These are phyloP conservation scores for Cytospora mali DNA, from an alignment of 2,329 filamentous ascomycete genomes.

Conservation along the genomic window DNA sequence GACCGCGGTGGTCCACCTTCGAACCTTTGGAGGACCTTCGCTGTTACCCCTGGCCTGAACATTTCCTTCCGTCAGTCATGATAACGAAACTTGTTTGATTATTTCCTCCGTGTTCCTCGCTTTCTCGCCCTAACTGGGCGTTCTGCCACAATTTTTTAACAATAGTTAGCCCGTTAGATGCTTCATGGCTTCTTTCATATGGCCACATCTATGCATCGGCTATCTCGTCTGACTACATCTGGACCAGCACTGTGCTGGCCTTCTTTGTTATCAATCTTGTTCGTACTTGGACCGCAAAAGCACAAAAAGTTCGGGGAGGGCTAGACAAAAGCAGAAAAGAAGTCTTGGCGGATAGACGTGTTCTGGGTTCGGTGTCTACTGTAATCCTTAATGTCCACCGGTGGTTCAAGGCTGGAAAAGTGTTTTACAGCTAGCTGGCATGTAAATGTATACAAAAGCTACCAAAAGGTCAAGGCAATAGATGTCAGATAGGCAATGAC, in stretches of 20 bases:
- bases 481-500: background rate
- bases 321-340: slow-evolving; percentile 17
- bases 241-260: background rate
- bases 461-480: background rate
- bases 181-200: background rate
- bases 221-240: background rate
- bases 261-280: background rate
- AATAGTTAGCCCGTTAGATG: background rate
- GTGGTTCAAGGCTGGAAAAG: background rate
- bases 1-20: slow-evolving; percentile 28
- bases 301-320: slow-evolving; percentile 11
- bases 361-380: slow-evolving; percentile 3
- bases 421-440: background rate
- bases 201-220: background rate
- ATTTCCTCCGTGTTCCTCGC: background rate
- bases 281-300: background rate
- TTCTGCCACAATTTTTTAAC: background rate
- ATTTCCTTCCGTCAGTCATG: background rate
- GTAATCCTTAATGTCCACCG: background rate
- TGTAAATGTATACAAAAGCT: background rate
- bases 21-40: slow-evolving; percentile 2
- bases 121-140: background rate
- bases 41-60: slow-evolving; percentile 29
- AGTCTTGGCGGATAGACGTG: background rate
- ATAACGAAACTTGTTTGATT: background rate